Conservation (phyloP, 768 basidiomycete genomes). For the Pholiota conissans region DNA sequence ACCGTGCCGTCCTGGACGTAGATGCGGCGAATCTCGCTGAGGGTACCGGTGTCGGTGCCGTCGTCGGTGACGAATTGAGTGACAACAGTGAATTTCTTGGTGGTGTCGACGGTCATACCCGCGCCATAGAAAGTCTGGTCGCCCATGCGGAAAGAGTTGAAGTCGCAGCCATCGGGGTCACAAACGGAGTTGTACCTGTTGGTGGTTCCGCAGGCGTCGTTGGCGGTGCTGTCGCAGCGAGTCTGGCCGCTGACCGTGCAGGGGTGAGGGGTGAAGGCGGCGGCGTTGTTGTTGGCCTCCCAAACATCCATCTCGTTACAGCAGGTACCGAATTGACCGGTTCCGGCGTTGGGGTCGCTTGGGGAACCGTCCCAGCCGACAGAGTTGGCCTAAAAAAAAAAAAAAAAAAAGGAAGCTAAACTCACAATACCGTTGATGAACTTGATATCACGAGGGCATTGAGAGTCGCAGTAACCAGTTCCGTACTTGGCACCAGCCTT, state of each 20-base stretch:
- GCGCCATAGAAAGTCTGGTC: slow-evolving; percentile 44
- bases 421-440: slow-evolving; percentile 56
- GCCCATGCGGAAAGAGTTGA: slow-evolving; percentile 63
- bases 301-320: slow-evolving; percentile 63
- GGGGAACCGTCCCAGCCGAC: slow-evolving; percentile 37
- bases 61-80: slow-evolving; percentile 55
- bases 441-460: slow-evolving; percentile 60
- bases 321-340: slow-evolving; percentile 49
- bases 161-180: slow-evolving; percentile 60
- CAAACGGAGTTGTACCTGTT: slow-evolving; percentile 45
- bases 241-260: slow-evolving; percentile 41
- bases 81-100: slow-evolving; percentile 52
- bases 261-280: slow-evolving; percentile 53
- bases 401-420: slow-evolving; percentile 5
- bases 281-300: slow-evolving; percentile 55
- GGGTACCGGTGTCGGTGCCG: slow-evolving; percentile 44
- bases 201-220: slow-evolving; percentile 34
- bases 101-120: slow-evolving; percentile 51
- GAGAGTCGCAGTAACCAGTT: slow-evolving; percentile 40
- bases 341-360: slow-evolving; percentile 45
- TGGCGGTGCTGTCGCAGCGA: slow-evolving; percentile 36
- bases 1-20: slow-evolving; percentile 55
- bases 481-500: slow-evolving; percentile 52
- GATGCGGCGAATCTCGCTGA: slow-evolving; percentile 53
- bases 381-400: slow-evolving; percentile 42